Conservation (phyloP, 768 basidiomycete species). For the Cubamyces lactineus region DNA sequence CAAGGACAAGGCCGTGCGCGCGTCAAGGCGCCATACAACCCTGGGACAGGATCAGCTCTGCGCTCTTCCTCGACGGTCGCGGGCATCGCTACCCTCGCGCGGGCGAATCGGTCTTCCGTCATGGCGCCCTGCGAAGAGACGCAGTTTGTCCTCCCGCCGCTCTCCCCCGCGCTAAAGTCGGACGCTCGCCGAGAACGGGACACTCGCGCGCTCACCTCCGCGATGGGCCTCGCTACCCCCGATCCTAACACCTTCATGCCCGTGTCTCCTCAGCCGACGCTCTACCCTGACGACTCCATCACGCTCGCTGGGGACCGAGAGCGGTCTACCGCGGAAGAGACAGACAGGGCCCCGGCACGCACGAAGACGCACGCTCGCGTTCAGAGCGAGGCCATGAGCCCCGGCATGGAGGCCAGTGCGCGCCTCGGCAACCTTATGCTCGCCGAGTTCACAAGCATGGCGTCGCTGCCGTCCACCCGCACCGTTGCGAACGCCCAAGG, state of each 20-base stretch:
- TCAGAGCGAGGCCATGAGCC: constrained; percentile 40
- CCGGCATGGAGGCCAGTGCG: constrained; percentile 46
- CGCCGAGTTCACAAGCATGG: constrained; percentile 50
- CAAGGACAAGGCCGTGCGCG: constrained; percentile 51
- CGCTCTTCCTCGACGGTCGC: constrained; percentile 51
- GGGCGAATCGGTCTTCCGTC: constrained; percentile 30
- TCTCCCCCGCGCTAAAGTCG: constrained; percentile 41
- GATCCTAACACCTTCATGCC: constrained; percentile 25
- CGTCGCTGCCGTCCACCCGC: constrained; percentile 38
- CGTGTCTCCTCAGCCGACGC: constrained; percentile 61
- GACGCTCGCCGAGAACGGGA: constrained; percentile 48
- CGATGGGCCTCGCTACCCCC: constrained; percentile 39
- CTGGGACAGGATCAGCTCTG: constrained; percentile 47
- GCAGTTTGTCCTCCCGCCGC: constrained; percentile 37
- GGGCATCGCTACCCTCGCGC: constrained; percentile 22
- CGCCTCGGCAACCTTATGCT: constrained; percentile 64
- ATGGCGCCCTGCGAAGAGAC: constrained; percentile 40
- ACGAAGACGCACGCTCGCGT: constrained; percentile 26
- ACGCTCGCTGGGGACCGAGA: constrained; percentile 52
- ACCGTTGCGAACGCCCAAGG: constrained; percentile 37
- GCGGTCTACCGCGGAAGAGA: constrained; percentile 22
- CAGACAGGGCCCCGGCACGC: background rate
- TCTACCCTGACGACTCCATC: constrained; percentile 76
- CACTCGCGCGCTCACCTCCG: constrained; percentile 42
- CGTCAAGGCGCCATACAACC: constrained; percentile 70